A percentile compares a stretch with the other conserved stretches of the same genome.
Evolutionary conservation across 208 protist species (phyloP).

Genomic region (Plasmodiophora brassicae): DNA sequence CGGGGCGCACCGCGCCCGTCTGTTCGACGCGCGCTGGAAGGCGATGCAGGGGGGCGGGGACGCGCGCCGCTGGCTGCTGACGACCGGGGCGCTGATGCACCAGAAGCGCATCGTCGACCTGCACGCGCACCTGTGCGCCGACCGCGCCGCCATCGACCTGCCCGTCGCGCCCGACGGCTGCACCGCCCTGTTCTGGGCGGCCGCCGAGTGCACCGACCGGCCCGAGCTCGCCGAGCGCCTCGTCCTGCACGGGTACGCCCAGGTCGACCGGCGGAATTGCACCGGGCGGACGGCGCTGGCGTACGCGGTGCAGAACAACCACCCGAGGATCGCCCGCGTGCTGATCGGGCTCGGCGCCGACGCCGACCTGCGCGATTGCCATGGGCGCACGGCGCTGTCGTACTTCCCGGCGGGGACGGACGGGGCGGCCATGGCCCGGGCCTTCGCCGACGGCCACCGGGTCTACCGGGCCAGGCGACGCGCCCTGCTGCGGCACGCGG

Average conservation of each 20-base stretch:
- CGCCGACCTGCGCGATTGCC: neutral
- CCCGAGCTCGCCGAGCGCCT: neutral
- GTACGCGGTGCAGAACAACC: constrained; percentile 27
- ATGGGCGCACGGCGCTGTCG: neutral
- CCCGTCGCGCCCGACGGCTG: neutral
- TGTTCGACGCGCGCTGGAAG: neutral
- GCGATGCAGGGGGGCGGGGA: neutral
- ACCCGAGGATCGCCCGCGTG: neutral
- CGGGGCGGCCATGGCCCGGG: neutral
- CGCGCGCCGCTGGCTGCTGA: neutral
- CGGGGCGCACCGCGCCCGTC: neutral
- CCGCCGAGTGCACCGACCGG: neutral
- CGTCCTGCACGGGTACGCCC: neutral
- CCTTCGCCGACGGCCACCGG: neutral
- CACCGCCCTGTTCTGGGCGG: constrained; percentile 22
- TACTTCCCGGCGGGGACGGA: neutral
- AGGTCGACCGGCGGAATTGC: neutral
- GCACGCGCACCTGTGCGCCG: neutral
- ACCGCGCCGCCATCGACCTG: neutral
- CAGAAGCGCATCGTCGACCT: constrained; percentile 11
- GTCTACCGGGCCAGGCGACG: neutral
- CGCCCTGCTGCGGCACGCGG: neutral
- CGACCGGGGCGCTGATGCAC: neutral
- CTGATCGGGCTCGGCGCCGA: neutral
- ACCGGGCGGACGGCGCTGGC: neutral